Percentiles rank a stretch among this genome's conserved stretches.
Conservation (phyloP, 495 filamentous ascomycete species). For the Tuber borchii region DNA sequence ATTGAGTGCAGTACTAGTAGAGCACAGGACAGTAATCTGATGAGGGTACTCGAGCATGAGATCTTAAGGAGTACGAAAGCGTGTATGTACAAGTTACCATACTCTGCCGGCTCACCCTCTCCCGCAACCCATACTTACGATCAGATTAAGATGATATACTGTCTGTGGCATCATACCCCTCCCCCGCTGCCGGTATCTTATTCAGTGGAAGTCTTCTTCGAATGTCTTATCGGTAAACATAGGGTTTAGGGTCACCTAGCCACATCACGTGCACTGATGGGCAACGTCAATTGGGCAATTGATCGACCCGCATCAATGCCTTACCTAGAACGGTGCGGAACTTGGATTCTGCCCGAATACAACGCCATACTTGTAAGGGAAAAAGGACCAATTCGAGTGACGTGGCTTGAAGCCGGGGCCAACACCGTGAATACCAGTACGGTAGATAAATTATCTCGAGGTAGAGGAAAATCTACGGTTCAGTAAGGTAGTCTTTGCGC, state of each 20-base stretch:
- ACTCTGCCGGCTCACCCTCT: neutral
- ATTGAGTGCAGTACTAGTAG: neutral
- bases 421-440: neutral
- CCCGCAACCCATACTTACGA: neutral
- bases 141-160: neutral
- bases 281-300: neutral
- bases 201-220: neutral
- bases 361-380: too few species aligned
- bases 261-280: neutral
- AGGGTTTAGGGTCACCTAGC: neutral
- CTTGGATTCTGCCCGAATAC: too few species aligned
- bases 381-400: neutral
- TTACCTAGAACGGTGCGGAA: neutral
- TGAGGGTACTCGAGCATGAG: neutral
- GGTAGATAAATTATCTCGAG: neutral
- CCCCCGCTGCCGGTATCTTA: too few species aligned
- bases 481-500: neutral
- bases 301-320: neutral
- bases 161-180: neutral
- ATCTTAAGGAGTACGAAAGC: conserved; percentile 7
- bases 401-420: neutral
- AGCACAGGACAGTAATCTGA: neutral
- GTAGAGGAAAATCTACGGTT: neutral
- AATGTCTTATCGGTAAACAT: neutral
- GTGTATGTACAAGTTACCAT: neutral